Base-by-base conservation (phyloP, 768 basidiomycete species). In the Pholiota conissans region DNA sequence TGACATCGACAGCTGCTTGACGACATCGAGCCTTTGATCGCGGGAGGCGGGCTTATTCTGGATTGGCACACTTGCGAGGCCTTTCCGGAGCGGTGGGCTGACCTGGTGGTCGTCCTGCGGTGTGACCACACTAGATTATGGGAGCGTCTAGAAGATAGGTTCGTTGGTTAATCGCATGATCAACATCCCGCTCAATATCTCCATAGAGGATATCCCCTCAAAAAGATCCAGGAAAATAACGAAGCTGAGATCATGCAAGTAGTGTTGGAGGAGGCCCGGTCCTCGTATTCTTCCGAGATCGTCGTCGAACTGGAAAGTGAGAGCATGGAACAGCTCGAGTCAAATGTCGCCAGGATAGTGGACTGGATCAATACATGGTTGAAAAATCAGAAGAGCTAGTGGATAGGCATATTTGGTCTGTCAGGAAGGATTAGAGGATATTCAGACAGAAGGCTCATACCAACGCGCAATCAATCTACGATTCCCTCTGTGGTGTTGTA, bases 151-250 rank as follows among this genome's bases (percentile, higher is more conserved):
- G 95, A 98, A 74, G 87, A 87, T 69, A 80, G 97, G 97, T 94
- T 52, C 50, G 82, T 14, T 24, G 18, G 45, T 58, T 26, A 60
- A 39, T 46, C 18, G 39, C 46, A 29, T n/a, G 56, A 30, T 18
- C 50, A 46, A 53, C 14, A 59, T 20, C 50, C 29, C 54, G 54
- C 47, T 51, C 53, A n/a, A 47, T 54, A 40, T 56, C 27, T 71
- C 22, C 22, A 45, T 45, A 98, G 95, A 59, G 82, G 84, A 8
- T 98, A 98, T 69, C 76, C 90, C 0, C 71, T 95, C 49, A 92
- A 92, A 70, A 99, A 99, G 74, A 93, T 99, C 4, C 91, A 95
- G 69, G 97, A 99, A 74, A 99, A 99, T 72, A 95, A 98, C 71
- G 90, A 95, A 67, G 95, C 95, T 11, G 97, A 99, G 76, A 98